Conservation (phyloP, 2,329 filamentous ascomycete genomes). For the Sphaerostilbella broomeana region DNA sequence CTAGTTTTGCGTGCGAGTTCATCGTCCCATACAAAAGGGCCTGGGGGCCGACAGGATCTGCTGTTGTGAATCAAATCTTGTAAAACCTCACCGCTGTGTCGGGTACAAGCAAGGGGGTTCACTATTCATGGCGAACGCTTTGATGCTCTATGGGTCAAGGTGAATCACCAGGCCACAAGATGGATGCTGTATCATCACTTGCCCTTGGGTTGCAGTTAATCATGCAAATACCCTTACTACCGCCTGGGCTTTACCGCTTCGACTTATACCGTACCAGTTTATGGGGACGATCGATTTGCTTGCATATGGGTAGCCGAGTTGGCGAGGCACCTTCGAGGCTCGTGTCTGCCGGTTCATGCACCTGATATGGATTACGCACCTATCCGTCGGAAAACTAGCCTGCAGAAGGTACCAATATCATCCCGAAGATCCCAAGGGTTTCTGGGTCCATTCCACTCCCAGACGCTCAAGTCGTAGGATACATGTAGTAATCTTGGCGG, state of each 20-base stretch:
- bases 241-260: slow-evolving; percentile 10
- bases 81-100: slow-evolving; percentile 13
- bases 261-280: slow-evolving; percentile 7
- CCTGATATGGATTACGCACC: background rate
- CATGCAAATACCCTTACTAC: slow-evolving; percentile 15
- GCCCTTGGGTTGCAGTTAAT: slow-evolving; percentile 5
- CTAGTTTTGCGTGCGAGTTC: slow-evolving; percentile 12
- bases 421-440: too few species aligned
- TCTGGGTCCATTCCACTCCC: too few species aligned
- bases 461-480: too few species aligned
- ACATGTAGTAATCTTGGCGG: too few species aligned
- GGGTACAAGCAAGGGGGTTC: slow-evolving; percentile 11
- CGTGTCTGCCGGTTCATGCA: background rate
- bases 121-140: background rate
- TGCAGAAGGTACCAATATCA: background rate
- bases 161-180: slow-evolving; percentile 5
- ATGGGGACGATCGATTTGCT: background rate
- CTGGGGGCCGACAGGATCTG: slow-evolving; percentile 13
- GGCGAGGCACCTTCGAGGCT: background rate
- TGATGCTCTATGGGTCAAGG: slow-evolving; percentile 1
- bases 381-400: background rate
- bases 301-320: background rate
- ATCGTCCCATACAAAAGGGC: too few species aligned
- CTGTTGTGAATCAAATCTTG: slow-evolving; percentile 12
- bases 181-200: slow-evolving; percentile 8